Evolutionary conservation across 139 green algal species (phyloP).

Genomic region (Chlamydomonas sp.): DNA sequence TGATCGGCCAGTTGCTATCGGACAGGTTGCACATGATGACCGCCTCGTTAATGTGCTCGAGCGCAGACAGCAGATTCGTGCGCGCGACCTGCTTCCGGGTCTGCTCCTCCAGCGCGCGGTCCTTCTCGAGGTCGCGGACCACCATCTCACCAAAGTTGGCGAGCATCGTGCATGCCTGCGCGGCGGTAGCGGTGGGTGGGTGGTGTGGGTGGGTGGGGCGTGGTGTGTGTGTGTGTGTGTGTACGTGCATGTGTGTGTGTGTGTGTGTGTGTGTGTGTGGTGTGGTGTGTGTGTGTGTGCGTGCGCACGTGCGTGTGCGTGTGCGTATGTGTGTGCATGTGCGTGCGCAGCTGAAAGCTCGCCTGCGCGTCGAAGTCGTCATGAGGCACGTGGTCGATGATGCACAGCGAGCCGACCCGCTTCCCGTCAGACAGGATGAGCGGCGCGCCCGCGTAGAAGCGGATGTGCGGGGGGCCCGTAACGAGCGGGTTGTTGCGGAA

Average conservation of each 20-base stretch:
- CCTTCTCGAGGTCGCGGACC: constrained; percentile 78
- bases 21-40: constrained; percentile 67
- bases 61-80: neutral
- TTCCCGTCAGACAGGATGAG: constrained; percentile 27
- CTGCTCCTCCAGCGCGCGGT: constrained; percentile 50
- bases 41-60: constrained; percentile 42
- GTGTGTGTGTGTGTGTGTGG: no score
- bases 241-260: no score
- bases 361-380: no score
- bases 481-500: constrained; percentile 74
- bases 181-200: no score
- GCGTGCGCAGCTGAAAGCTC: no score
- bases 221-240: no score
- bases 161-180: constrained; percentile 54
- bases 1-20: constrained; percentile 43
- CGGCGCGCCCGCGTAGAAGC: constrained; percentile 83
- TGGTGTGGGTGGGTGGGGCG: no score
- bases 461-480: constrained; percentile 52
- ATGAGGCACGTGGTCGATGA: neutral
- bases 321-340: no score
- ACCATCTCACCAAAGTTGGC: constrained; percentile 77
- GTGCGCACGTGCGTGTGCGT: no score
- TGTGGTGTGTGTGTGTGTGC: no score
- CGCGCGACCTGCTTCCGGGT: neutral
- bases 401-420: constrained; percentile 66